Percentiles rank a stretch among this genome's conserved stretches.
phyloP scores from a whole-genome alignment of 2,329 filamentous ascomycete genomes.

The Cladosporium sp. region DNA sequence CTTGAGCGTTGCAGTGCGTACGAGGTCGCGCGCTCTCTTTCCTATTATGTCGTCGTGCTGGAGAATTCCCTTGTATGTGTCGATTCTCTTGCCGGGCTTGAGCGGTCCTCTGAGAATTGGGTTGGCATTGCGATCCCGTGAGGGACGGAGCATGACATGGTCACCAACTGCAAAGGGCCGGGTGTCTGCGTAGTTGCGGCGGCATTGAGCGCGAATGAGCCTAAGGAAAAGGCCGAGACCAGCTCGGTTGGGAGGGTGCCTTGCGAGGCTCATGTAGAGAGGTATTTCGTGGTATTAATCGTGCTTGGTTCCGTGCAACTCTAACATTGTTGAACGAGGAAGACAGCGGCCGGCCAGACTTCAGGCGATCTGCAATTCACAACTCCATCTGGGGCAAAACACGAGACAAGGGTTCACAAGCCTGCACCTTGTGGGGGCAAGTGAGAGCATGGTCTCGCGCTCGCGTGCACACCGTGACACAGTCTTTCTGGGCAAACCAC shows the following conservation, averaged over 20 bases:
- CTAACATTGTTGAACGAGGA: too few relatives aligned
- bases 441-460: neutral
- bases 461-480: neutral
- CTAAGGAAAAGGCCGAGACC: neutral
- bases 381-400: too few relatives aligned
- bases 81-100: constrained; percentile 26
- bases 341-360: constrained; percentile 9
- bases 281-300: too few relatives aligned
- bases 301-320: too few relatives aligned
- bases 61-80: constrained; percentile 47
- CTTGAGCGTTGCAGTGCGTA: constrained; percentile 43
- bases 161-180: constrained; percentile 25
- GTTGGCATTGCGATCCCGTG: constrained; percentile 31
- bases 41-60: constrained; percentile 59
- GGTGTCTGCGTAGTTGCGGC: constrained; percentile 11
- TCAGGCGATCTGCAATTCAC: neutral
- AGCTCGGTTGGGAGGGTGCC: constrained; percentile 1
- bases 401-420: neutral
- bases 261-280: constrained; percentile 7
- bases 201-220: neutral
- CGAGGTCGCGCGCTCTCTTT: constrained; percentile 52
- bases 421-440: too few relatives aligned
- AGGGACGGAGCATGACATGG: constrained; percentile 38
- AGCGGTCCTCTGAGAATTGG: constrained; percentile 39
- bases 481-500: neutral